A percentile compares a stretch with the other conserved stretches of the same genome.
These are phyloP conservation scores for Tieghemostelium lacteum DNA, from an alignment of 78 protist species.

Conservation along the genomic window DNA sequence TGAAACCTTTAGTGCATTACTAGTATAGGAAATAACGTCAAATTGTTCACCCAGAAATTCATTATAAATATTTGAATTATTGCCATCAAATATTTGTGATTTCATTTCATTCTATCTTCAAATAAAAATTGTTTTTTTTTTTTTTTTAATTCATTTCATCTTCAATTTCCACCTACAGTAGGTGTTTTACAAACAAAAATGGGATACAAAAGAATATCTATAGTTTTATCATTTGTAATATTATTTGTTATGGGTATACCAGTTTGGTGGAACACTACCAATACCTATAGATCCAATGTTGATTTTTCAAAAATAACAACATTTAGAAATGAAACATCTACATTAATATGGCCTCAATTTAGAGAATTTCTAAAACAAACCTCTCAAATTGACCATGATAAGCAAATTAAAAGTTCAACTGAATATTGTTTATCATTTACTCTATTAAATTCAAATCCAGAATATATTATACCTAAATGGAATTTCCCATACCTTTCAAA, in stretches of 20 bases:
- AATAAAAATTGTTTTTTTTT: neutral
- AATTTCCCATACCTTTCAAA: conserved; percentile 54
- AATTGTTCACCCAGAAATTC: conserved; percentile 55
- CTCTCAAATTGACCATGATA: conserved; percentile 19
- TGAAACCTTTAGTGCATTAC: conserved; percentile 68
- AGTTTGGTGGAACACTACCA: conserved; percentile 74
- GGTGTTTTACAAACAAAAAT: neutral
- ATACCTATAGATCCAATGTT: conserved; percentile 64
- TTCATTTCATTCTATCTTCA: neutral
- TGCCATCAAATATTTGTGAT: conserved; percentile 16
- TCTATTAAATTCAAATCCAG: conserved; percentile 70
- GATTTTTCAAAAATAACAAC: conserved; percentile 21
- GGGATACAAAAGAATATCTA: conserved; percentile 49
- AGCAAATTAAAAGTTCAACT: conserved; percentile 53
- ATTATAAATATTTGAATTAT: conserved; percentile 26
- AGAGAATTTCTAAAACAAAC: conserved; percentile 11
- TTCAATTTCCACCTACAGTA: too few relatives aligned
- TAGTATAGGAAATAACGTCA: conserved; percentile 50
- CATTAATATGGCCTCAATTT: conserved; percentile 69
- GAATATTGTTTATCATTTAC: conserved; percentile 78
- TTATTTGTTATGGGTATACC: conserved; percentile 57
- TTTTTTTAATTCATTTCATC: too few relatives aligned
- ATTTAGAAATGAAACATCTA: neutral
- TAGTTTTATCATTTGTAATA: conserved; percentile 39
- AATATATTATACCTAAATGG: conserved; percentile 56